Conservation (phyloP, 2,329 filamentous ascomycete genomes). For the Beauveria sp. region DNA sequence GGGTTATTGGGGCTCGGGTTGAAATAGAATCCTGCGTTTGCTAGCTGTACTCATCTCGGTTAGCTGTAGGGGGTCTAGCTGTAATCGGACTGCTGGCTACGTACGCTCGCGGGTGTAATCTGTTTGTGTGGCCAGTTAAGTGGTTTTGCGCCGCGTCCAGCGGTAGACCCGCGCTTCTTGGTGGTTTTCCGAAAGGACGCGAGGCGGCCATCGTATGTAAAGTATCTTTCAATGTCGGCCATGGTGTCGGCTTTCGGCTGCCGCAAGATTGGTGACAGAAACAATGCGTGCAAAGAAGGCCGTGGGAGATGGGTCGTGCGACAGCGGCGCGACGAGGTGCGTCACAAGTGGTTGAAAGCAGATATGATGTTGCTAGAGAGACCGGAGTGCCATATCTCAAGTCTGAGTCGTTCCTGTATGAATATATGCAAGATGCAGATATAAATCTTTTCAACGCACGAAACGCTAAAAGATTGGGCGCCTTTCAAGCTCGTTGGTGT, state of each 20-base stretch:
- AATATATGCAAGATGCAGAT: conserved; percentile 6
- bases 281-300: background rate
- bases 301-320: background rate
- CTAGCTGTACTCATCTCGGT: conserved; percentile 54
- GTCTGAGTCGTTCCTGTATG: background rate
- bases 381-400: conserved; percentile 8
- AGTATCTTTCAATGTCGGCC: conserved; percentile 40
- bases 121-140: conserved; percentile 68
- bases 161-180: conserved; percentile 64
- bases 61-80: conserved; percentile 8
- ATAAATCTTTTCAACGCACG: background rate
- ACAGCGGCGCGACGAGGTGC: background rate
- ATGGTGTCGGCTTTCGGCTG: conserved; percentile 17
- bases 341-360: background rate
- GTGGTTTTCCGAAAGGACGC: conserved; percentile 65
- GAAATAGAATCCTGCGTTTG: conserved; percentile 87
- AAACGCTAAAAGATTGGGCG: background rate
- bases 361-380: background rate
- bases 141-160: conserved; percentile 40
- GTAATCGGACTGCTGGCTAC: conserved; percentile 6
- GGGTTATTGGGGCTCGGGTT: conserved; percentile 64
- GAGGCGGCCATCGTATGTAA: conserved; percentile 67
- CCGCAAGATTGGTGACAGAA: background rate
- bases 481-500: conserved; percentile 2
- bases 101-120: conserved; percentile 26